Evolutionary conservation across 371 early-diverging fungal species (phyloP), one percentile per base, ranked within the genome.

Genomic region (Rhizopus delemar): DNA sequence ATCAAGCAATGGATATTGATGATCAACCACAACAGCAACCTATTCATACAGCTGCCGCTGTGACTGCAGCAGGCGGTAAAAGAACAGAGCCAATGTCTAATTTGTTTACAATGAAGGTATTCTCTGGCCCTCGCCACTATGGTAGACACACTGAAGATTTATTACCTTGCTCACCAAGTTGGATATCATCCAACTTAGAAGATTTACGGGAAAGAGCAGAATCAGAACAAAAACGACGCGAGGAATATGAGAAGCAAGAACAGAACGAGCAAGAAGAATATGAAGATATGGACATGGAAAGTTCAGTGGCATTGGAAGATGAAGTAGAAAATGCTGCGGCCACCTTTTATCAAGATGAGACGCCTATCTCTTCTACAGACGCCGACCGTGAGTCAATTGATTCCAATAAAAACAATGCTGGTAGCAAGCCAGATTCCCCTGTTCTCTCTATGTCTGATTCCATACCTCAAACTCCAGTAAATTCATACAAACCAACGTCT

Each of bases 41-140:
- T 3, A 71, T 76, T n/a, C 74, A 73, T 36, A 80, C 73, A 9
- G 70, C 77, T 39, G 80, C 80, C 5, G 77, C 80, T n/a, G 74
- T 77, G 0, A 72, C 71, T 2, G 65, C 75, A 2, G 75, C 77
- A 9, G 75, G 77, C 1, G 77, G 75, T 41, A 65, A 68, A 16
- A 56, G 57, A 28, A 55, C 73, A 29, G 70, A 65, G 8, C 75
- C 75, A 8, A 74, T 77, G 64, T 53, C 51, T 8, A 77, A 77
- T 9, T 60, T 80, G 15, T 80, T 80, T 46, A 56, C 70, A 0
- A 77, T 80, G 69, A 77, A 77, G 36, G 67, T 77, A 3, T 71
- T 74, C 15, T 41, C 65, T 11, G 63, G 63, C 28, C 43, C 57
- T 45, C 56, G 56, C 9, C 55, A 53, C 4, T 46, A 51, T 12